Evolutionary conservation across 768 basidiomycete species (phyloP).

Genomic region (Rhodotorula graminis): DNA sequence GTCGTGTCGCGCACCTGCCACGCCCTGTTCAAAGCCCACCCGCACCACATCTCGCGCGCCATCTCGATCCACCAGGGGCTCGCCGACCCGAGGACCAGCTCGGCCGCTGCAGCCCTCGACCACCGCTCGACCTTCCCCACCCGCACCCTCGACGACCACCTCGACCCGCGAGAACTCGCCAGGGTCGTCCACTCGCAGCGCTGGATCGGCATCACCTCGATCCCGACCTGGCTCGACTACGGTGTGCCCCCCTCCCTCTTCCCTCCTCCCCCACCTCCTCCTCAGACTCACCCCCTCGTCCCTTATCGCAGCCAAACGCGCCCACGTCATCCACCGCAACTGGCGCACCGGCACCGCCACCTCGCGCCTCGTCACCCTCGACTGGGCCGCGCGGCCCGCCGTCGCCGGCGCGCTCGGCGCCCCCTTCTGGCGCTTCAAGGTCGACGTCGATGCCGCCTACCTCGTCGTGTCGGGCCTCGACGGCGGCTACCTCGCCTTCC

Average conservation of each 20-base stretch:
- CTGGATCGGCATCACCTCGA: background rate
- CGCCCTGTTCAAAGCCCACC: background rate
- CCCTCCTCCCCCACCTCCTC: background rate
- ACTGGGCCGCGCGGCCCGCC: background rate
- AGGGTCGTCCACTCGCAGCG: slow-evolving; percentile 7
- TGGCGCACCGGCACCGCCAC: slow-evolving; percentile 3
- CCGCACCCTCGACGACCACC: background rate
- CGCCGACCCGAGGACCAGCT: slow-evolving; percentile 5
- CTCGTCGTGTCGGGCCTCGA: slow-evolving; percentile 7
- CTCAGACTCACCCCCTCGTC: too few relatives aligned
- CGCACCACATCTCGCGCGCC: slow-evolving; percentile 6
- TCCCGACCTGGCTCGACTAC: background rate
- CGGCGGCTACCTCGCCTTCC: slow-evolving; percentile 7
- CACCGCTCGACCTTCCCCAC: too few relatives aligned
- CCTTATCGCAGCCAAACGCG: background rate
- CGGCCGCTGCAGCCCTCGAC: background rate
- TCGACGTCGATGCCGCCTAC: background rate
- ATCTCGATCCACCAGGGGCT: slow-evolving; percentile 5
- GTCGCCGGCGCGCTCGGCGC: too few relatives aligned
- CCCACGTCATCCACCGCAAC: background rate
- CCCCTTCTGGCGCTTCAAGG: slow-evolving; percentile 25
- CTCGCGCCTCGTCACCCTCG: background rate
- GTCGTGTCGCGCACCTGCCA: slow-evolving; percentile 1
- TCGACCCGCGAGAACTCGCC: slow-evolving; percentile 1
- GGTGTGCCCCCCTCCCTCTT: background rate